phyloP scores from a whole-genome alignment of 2,329 filamentous ascomycete species.

The Phyllosticta citribraziliensis region DNA sequence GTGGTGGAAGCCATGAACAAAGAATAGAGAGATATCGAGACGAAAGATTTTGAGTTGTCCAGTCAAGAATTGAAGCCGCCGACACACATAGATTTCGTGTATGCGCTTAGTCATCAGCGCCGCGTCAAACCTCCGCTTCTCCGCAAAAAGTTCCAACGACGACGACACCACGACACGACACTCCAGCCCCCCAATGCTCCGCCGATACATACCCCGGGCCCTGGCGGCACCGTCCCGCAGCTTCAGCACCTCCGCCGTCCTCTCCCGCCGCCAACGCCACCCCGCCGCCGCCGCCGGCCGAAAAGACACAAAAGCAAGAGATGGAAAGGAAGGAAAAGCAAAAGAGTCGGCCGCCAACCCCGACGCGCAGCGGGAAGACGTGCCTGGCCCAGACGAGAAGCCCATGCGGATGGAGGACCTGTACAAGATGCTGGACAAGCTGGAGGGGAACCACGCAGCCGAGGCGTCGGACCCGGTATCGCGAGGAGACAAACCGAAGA shows the following conservation, averaged over 20 bases:
- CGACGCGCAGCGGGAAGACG: too few species aligned
- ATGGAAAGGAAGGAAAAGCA: background rate
- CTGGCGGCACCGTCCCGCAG: background rate
- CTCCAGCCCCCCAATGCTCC: background rate
- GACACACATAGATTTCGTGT: too few species aligned
- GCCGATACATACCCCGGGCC: background rate
- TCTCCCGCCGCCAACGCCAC: background rate
- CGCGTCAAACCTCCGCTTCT: background rate
- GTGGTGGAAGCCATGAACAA: too few species aligned
- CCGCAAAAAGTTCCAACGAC: background rate
- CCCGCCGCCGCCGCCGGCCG: background rate
- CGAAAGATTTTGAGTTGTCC: too few species aligned
- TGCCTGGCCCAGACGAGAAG: background rate
- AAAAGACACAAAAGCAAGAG: background rate
- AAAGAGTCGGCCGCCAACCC: background rate
- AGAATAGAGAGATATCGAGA: too few species aligned
- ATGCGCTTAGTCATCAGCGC: background rate
- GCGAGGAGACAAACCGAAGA: background rate
- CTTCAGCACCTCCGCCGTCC: background rate
- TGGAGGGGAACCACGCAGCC: background rate
- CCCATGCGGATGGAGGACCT: background rate
- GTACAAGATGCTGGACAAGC: background rate
- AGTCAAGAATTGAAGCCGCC: too few species aligned
- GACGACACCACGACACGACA: background rate
- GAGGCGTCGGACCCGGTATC: background rate